Percentiles rank a stretch among this genome's conserved stretches.
phyloP scores from a whole-genome alignment of 345 rosid genomes.

The Eucalyptus guilfoylei region DNA sequence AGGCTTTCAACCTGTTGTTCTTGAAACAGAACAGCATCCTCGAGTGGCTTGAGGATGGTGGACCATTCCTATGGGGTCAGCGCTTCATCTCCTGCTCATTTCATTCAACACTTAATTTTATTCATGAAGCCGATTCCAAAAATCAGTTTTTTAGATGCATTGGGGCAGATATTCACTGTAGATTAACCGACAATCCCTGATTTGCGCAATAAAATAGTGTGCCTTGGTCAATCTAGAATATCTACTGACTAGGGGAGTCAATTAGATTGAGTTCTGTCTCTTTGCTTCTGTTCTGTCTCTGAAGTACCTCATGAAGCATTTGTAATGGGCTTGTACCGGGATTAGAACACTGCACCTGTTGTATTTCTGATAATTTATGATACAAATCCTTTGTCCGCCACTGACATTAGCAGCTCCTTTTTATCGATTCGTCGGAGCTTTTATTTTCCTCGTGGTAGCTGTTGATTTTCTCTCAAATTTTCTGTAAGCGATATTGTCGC shows the following conservation, averaged over 20 bases:
- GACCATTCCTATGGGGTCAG: neutral
- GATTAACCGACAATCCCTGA: neutral
- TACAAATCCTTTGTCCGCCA: neutral
- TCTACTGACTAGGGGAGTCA: neutral
- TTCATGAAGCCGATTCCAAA: neutral
- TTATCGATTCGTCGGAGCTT: neutral
- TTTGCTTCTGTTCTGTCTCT: neutral
- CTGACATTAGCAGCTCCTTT: neutral
- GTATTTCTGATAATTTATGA: neutral
- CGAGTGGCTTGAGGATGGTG: neutral
- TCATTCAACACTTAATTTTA: neutral
- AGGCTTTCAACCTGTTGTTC: neutral
- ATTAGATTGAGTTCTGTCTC: neutral
- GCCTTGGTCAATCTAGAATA: neutral
- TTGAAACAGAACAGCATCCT: neutral
- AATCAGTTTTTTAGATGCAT: neutral
- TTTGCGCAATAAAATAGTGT: neutral
- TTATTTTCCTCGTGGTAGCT: neutral
- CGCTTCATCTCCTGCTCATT: neutral
- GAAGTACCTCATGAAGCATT: neutral
- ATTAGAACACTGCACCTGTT: neutral
- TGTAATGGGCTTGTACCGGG: neutral
- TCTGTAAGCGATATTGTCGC: neutral
- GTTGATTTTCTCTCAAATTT: neutral
- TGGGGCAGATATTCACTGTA: neutral